A percentile compares a stretch with the other conserved stretches of the same genome.
These are phyloP conservation scores for Sporothrix humicola DNA, from an alignment of 2,329 filamentous ascomycete genomes.

Conservation along the genomic window DNA sequence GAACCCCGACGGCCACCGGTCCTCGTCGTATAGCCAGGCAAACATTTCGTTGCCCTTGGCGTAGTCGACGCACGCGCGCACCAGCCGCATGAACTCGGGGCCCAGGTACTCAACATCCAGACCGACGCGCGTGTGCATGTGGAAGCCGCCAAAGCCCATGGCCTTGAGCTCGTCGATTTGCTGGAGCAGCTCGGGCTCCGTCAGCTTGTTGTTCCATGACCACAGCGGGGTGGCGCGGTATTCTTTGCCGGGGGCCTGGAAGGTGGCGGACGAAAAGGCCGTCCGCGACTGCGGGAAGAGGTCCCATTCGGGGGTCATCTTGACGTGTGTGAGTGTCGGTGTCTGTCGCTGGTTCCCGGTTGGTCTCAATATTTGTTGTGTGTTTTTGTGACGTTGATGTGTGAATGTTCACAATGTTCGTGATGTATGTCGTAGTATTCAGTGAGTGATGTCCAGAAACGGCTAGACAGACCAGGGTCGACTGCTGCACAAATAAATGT, in stretches of 20 bases:
- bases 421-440: neutral
- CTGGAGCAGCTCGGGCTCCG: neutral
- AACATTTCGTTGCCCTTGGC: conserved; percentile 14
- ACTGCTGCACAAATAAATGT: neutral
- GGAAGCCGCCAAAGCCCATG: conserved; percentile 12
- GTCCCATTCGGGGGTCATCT: conserved; percentile 1
- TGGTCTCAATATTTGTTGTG: neutral
- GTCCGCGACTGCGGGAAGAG: conserved; percentile 16
- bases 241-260: conserved; percentile 18
- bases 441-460: neutral
- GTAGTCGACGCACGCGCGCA: conserved; percentile 10
- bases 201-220: conserved; percentile 16
- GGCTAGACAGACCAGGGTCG: neutral
- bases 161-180: conserved; percentile 21
- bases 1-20: conserved; percentile 19
- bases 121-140: conserved; percentile 10
- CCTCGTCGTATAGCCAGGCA: conserved; percentile 15
- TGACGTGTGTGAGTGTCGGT: neutral
- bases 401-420: neutral
- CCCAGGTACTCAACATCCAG: neutral
- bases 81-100: conserved; percentile 15
- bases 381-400: neutral
- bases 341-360: neutral
- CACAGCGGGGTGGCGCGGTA: conserved; percentile 21
- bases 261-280: neutral